Percentiles rank a stretch among this genome's conserved stretches.
These are phyloP conservation scores for Pseudopithomyces chartarum DNA, from an alignment of 2,329 filamentous ascomycete genomes.

Conservation along the genomic window DNA sequence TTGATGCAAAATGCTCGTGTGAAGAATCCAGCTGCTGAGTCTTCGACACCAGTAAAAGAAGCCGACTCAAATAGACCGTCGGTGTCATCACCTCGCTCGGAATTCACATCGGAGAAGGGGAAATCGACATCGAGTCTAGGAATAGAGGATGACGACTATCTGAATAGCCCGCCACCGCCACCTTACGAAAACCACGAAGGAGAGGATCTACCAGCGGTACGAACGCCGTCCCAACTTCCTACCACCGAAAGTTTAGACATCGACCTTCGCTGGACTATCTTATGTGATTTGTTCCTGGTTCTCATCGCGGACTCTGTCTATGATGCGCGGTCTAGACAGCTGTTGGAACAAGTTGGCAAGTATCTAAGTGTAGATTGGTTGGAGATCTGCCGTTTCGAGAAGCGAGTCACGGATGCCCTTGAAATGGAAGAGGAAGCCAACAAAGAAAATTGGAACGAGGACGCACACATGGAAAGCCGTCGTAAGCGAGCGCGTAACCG, in stretches of 20 bases:
- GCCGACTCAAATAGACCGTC: slow-evolving; percentile 40
- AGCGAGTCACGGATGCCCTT: slow-evolving; percentile 91
- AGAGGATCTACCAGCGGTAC: slow-evolving; percentile 77
- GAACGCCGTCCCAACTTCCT: slow-evolving; percentile 81
- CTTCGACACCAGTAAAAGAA: slow-evolving; percentile 6
- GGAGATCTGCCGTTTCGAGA: slow-evolving; percentile 96
- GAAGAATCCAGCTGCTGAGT: slow-evolving; percentile 82
- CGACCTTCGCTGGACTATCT: slow-evolving; percentile 93
- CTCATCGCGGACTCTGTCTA: slow-evolving; percentile 97
- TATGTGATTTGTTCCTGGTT: slow-evolving; percentile 93
- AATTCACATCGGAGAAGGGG: slow-evolving; percentile 22
- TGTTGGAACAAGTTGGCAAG: slow-evolving; percentile 82
- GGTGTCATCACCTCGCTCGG: slow-evolving; percentile 38
- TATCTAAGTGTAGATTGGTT: slow-evolving; percentile 84
- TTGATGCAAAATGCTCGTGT: slow-evolving; percentile 92
- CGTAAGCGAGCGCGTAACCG: slow-evolving; percentile 80
- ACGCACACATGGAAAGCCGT: slow-evolving; percentile 86
- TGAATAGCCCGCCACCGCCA: slow-evolving; percentile 57
- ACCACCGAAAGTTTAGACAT: slow-evolving; percentile 87
- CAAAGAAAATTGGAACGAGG: slow-evolving; percentile 97
- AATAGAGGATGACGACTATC: slow-evolving; percentile 41
- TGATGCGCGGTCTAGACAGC: slow-evolving; percentile 81
- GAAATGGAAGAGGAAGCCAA: slow-evolving; percentile 96
- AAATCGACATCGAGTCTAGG: slow-evolving; percentile 37
- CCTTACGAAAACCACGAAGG: slow-evolving; percentile 66